Evolutionary conservation across 2,329 filamentous ascomycete genomes (phyloP), one percentile per base, ranked within the genome.

Genomic region (Hypoxylon sp.): DNA sequence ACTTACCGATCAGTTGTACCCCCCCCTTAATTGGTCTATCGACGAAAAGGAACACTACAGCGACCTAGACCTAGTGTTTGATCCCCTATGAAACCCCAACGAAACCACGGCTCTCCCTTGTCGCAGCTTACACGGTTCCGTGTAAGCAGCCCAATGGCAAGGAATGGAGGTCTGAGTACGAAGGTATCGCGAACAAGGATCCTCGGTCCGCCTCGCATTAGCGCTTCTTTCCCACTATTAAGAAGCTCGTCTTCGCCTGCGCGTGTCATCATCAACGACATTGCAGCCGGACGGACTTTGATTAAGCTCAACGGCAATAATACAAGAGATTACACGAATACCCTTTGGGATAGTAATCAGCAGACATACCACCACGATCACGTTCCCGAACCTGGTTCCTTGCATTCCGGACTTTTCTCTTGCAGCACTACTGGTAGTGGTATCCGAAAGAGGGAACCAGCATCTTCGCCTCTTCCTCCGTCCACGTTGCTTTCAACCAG

Each of bases 321-420:
- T 36, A 49, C 25, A 23, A 51, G 32, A 52, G 27, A 55, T 54
- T 44, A 42, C 44, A 56, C 52, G 56, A 59, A 49, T 19, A 57
- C 52, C 31, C 37, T 42, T 46, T 43, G 50, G 51, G 55, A 59
- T 45, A 55, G 53, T 60, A 57, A 60, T 57, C 57, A 57, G 34
- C 51, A 56, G 47, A 54, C 46, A 51, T 46, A 56, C 51, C 58
- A 62, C 52, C 41, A 36, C 30, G n/a, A 47, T 53, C 43, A 55
- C 45, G 51, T 48, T 59, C 47, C 64, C 60, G 61, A 65, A 64
- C 64, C 64, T 62, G 62, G 63, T 64, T 55, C 40, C 41, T 63
- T 60, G 55, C 49, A 49, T 65, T 49, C 64, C 64, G 64, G 64
- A 52, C 64, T 50, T 62, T 67, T 66, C 63, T 63, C 65, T 64